Percentiles rank a stretch among this genome's conserved stretches.
These are phyloP conservation scores for Hericium erinaceus DNA, from an alignment of 768 basidiomycete genomes.

Conservation along the genomic window DNA sequence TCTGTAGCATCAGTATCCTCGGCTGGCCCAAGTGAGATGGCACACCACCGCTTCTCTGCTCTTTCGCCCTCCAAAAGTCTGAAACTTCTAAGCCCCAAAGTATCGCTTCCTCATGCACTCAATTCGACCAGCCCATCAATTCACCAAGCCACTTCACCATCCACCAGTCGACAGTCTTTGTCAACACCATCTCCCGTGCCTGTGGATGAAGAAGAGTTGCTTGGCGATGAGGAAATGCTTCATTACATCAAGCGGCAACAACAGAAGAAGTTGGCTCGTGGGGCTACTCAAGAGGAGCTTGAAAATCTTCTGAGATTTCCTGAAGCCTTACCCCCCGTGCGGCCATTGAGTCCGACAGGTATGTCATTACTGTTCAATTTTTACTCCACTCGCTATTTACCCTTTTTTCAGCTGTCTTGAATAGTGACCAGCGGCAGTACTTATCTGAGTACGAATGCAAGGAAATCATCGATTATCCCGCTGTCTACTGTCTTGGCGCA, in stretches of 20 bases:
- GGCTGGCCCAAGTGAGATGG: conserved; percentile 31
- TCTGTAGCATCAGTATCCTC: conserved; percentile 66
- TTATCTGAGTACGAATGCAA: conserved; percentile 85
- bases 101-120: conserved; percentile 49
- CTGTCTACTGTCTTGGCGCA: conserved; percentile 75
- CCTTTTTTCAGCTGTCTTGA: conserved; percentile 45
- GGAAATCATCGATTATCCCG: conserved; percentile 82
- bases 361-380: conserved; percentile 20
- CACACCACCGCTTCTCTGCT: conserved; percentile 66
- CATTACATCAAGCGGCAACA: conserved; percentile 88
- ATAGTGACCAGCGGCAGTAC: conserved; percentile 54
- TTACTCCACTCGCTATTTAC: neutral
- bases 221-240: conserved; percentile 96
- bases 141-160: conserved; percentile 51
- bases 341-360: conserved; percentile 65
- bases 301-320: conserved; percentile 89
- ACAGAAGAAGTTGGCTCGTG: conserved; percentile 75
- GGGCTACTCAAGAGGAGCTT: conserved; percentile 78
- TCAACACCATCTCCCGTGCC: conserved; percentile 78
- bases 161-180: conserved; percentile 63
- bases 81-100: conserved; percentile 75
- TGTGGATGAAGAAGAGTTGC: conserved; percentile 76
- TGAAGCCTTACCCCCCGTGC: conserved; percentile 69
- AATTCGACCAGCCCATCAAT: conserved; percentile 46
- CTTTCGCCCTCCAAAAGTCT: conserved; percentile 80